Base-by-base conservation (phyloP, 2,329 filamentous ascomycete species). In the Colletotrichum nymphaeae region DNA sequence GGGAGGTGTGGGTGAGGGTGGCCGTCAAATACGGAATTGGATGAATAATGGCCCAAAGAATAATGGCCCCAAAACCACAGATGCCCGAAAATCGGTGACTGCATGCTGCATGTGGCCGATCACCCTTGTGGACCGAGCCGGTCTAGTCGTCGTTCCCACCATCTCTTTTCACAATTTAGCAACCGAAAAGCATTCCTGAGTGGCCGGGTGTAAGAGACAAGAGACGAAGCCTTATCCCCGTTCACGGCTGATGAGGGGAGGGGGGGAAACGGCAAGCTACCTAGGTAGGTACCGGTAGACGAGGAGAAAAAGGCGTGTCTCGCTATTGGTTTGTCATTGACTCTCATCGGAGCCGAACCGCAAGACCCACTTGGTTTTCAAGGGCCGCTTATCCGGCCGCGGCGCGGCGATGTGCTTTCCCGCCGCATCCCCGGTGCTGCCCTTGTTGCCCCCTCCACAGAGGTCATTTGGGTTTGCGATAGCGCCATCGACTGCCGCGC, bases 21-120 rank as follows among this genome's bases (percentile, higher is more conserved):
- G n/a, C 32, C 55, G 49, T 73, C 68, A 70, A 73, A 57, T 63
- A 70, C 32, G 67, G 35, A 26, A 28, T 49, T 70, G 55, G 70
- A 73, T 72, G 62, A 72, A 67, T 67, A 59, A 72, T 74, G 63
- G 19, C 55, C 60, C 49, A 49, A 69, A 30, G 37, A 24, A 9
- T 9, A 28, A 24, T n/a, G 42, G 42, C 42, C 42, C 42, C 22
- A 69, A 32, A 49, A 22, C 7, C 52, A 7, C n/a, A 55, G 55
- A 42, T 57, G 59, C 24, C 70, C 70, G 67, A 72, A 63, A 64
- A 72, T 67, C 68, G 68, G 72, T 57, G 60, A 66, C 55, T 62
- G 56, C 71, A 72, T 62, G 72, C 62, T 74, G 72, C 67, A 74
- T 72, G 68, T 57, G 57, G 57, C 56, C 52, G 72, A 63, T 58